A percentile compares a stretch with the other conserved stretches of the same genome.
These are phyloP conservation scores for Blastomyces parvus DNA, from an alignment of 2,329 filamentous ascomycete species.

Conservation along the genomic window DNA sequence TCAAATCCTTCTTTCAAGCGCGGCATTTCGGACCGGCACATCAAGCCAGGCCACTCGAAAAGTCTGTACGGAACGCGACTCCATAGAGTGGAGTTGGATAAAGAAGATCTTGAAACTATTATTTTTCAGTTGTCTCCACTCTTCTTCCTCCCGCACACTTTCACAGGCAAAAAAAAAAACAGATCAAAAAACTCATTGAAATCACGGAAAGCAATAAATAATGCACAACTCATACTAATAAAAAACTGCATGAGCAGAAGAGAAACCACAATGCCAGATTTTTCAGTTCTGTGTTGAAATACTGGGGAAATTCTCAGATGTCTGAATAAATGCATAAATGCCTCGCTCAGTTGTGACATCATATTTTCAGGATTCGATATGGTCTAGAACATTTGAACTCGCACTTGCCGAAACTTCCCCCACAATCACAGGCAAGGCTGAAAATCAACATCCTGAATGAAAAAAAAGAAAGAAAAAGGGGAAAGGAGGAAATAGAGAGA, in stretches of 20 bases:
- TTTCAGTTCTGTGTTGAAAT: background rate
- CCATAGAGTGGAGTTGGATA: conserved; percentile 1
- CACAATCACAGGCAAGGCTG: background rate
- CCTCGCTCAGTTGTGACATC: background rate
- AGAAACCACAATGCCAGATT: background rate
- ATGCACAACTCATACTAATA: background rate
- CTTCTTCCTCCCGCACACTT: background rate
- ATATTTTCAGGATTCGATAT: background rate
- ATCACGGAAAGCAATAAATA: background rate
- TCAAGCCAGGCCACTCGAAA: background rate
- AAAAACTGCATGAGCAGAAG: background rate
- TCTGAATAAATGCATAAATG: background rate
- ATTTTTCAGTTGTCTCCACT: background rate
- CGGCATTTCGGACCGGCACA: background rate
- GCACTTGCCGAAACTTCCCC: background rate
- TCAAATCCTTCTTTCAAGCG: background rate
- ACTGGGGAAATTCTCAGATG: background rate
- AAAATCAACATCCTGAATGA: background rate
- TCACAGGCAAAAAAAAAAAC: background rate
- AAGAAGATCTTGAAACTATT: background rate
- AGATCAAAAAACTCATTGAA: too few relatives aligned
- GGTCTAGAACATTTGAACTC: background rate
- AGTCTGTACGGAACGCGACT: background rate
- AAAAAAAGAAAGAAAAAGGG: background rate
- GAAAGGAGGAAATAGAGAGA: background rate